Evolutionary conservation across 257 asterid species (phyloP), one percentile per base, ranked within the genome.

Genomic region (Solanum rostratum): DNA sequence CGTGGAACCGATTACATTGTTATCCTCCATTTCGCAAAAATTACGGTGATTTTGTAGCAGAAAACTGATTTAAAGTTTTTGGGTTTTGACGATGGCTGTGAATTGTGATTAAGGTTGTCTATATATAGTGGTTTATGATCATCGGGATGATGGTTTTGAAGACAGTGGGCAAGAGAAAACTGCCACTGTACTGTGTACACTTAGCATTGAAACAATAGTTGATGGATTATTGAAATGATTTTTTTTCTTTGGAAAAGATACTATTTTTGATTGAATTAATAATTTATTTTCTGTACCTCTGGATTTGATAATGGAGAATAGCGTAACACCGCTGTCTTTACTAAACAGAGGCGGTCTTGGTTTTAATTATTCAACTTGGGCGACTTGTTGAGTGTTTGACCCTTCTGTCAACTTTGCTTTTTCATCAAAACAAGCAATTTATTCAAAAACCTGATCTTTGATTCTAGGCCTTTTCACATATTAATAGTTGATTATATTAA

Each of bases 161-260:
- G 82, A 84, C 93, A 50, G 55, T 90, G 94, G 91, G 92, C 89
- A 85, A 84, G 63, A 43, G 18, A 66, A 22, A 83, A 78, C 22
- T 15, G 81, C 84, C 8, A 37, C 18, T 43, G 33, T 18, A 41
- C 84, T 16, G 46, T 66, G 49, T 79, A 16, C 7, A 59, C 16
- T 45, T 55, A 3, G 79, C 50, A 3, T 18, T 86, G 60, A 52
- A 46, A 85, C 16, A 11, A 1, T 54, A 29, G 14, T 54, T 39
- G 20, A 30, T 6, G 70, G 80, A 79, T 62, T 50, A 7, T 60
- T 20, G 1, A 5, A 70, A 52, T 15, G 22, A 49, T 65, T 45
- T 20, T 45, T 2, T 13, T 22, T 43, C 18, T 20, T 0, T 19
- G 8, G 33, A 18, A 20, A n/a, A 52, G 50, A n/a, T n/a, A 30